These are phyloP conservation scores for Lecanosticta acicola DNA, from an alignment of 2,329 filamentous ascomycete genomes.

Conservation along the genomic window DNA sequence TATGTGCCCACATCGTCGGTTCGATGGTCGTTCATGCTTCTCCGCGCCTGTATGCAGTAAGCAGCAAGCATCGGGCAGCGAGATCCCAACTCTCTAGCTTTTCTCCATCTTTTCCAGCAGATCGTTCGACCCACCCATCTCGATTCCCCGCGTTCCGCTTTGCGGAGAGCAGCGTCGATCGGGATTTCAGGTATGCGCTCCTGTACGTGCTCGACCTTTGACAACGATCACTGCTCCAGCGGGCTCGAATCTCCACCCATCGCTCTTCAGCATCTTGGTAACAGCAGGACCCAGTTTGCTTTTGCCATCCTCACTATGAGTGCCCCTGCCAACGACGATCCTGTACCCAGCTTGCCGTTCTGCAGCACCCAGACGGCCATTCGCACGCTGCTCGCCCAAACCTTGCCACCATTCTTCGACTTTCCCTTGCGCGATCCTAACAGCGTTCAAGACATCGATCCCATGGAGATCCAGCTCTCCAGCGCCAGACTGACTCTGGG, in stretches of 20 bases:
- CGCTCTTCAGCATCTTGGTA: slow-evolving; percentile 64
- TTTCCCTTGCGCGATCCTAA: slow-evolving; percentile 65
- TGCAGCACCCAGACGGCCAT: slow-evolving; percentile 40
- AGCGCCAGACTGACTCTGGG: slow-evolving; percentile 57
- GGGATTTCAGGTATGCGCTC: no score
- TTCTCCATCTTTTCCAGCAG: background rate
- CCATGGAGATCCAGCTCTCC: slow-evolving; percentile 73
- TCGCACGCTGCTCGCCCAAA: slow-evolving; percentile 60
- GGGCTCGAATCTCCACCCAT: slow-evolving; percentile 78
- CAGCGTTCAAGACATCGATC: slow-evolving; percentile 71
- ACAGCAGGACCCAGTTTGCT: slow-evolving; percentile 75
- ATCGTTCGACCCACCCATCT: background rate
- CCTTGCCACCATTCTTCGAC: slow-evolving; percentile 71
- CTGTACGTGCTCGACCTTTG: slow-evolving; percentile 45
- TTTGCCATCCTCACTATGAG: slow-evolving; percentile 70
- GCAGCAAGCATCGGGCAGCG: no score
- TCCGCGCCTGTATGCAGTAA: no score
- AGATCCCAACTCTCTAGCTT: background rate
- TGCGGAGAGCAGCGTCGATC: background rate
- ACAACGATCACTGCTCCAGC: slow-evolving; percentile 66
- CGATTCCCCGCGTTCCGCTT: background rate
- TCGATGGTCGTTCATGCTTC: no score
- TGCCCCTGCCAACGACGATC: slow-evolving; percentile 75
- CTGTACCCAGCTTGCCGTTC: slow-evolving; percentile 53
- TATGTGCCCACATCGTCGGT: background rate